These are phyloP conservation scores for Coprinopsis cinerea DNA, from an alignment of 768 basidiomycete genomes.

Conservation along the genomic window DNA sequence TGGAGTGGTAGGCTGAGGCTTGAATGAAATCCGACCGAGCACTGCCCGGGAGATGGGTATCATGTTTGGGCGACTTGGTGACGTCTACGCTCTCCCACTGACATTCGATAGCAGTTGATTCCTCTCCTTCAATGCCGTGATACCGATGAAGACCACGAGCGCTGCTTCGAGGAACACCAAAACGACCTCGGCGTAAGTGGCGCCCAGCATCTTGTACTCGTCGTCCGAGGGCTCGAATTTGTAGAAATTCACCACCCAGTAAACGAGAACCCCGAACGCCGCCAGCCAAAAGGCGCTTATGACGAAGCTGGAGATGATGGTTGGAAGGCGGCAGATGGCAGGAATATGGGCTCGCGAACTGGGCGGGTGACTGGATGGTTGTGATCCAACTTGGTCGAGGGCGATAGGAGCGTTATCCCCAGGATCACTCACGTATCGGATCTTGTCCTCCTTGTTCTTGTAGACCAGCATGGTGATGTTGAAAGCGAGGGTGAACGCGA, in stretches of 20 bases:
- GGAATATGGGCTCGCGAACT: too few species aligned
- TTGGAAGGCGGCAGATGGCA: not conserved
- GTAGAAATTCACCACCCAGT: not conserved
- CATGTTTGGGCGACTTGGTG: too few species aligned
- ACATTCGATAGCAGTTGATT: too few species aligned
- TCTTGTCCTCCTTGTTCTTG: not conserved
- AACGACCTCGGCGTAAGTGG: not conserved
- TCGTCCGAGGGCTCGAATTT: not conserved
- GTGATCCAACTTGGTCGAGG: not conserved
- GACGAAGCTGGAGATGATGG: conserved; percentile 2
- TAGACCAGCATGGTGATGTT: not conserved
- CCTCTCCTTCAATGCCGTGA: too few species aligned
- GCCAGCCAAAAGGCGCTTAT: not conserved
- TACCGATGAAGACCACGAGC: not conserved
- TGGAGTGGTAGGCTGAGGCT: too few species aligned
- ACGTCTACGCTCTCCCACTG: too few species aligned
- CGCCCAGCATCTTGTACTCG: not conserved
- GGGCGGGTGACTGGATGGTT: not conserved
- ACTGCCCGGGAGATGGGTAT: too few species aligned
- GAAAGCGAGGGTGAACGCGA: not conserved
- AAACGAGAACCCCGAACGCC: not conserved
- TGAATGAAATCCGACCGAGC: too few species aligned
- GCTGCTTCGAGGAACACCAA: not conserved
- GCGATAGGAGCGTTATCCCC: not conserved
- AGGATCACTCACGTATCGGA: not conserved